Base-by-base conservation (phyloP, 2,329 filamentous ascomycete species). In the Aspergillus pseudoviridinutans region DNA sequence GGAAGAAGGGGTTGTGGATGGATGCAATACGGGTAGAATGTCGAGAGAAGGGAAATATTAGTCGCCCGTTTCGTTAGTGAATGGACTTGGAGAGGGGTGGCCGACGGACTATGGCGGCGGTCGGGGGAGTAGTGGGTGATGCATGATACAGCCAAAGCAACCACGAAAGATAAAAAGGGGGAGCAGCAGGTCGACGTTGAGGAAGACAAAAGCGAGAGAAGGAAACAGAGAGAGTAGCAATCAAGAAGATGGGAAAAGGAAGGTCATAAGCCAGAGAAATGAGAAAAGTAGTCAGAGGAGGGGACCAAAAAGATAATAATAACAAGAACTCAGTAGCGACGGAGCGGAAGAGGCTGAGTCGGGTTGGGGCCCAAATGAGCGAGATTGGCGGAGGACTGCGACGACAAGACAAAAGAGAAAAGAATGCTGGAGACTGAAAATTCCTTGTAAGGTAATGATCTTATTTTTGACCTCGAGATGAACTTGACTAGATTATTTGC, bases 71-170 rank as follows among this genome's bases (percentile, higher is more conserved):
- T 8, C 29, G 38, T 29, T 47, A 44, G 17, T 41, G 51, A 27
- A 29, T 25, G n/a, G 49, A 49, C 29, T 42, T 57, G 51, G 51
- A 63, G 54, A 60, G 58, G 57, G 57, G 51, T 51, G 53, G 62
- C 64, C 66, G 63, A 68, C 61, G 57, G 63, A 71, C 62, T 71
- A 71, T 65, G 70, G 69, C 65, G 66, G 67, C 64, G 66, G 65
- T 67, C 58, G 68, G 62, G 63, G 66, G 60, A 57, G 62, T 64
- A 60, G 64, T 61, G 66, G 63, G 68, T 65, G 59, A 71, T 67
- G 64, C 69, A 72, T 72, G 67, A 57, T 70, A 68, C 57, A 62
- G 57, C 51, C 51, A 55, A 51, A 38, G 14, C 51, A 55, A 50
- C 55, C 50, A 53, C 53, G 52, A 53, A 57, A 51, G 54, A 55